Evolutionary conservation across 495 filamentous ascomycete species (phyloP), one percentile per base, ranked within the genome.

Genomic region (Neurospora tetrasperma): DNA sequence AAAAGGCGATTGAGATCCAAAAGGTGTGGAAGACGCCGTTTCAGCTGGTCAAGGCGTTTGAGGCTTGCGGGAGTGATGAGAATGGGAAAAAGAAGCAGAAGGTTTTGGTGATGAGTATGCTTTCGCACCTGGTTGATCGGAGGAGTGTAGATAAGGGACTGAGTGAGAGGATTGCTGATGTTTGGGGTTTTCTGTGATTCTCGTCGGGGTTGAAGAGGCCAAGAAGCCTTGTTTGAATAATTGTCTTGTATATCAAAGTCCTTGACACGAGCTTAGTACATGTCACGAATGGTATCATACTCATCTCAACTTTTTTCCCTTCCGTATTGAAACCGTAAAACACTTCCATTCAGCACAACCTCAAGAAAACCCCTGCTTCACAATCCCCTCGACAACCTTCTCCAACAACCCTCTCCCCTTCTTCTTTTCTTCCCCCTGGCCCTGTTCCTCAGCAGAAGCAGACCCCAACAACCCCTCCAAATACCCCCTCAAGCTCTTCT

Each of bases 401-500:
- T 97, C 91, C 81, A 98, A 78, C 69, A 96, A 84, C 0, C 88
- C 86, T 74, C 78, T 80, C 2, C 89, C 86, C 6, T 80, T 75
- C 39, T 88, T 85, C 23, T 86, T 85, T 42, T 81, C 83, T 71
- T 71, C 75, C 8, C 54, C 27, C 54, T 35, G 12, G 16, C 7
- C 31, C 27, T 27, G 11, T 6, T 8, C 23, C 2, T 27, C 27
- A 16, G 6, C 10, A 38, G 1, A 1, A 16, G 5, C 2, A 31
- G 54, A 66, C 1, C 54, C 54, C 54, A 66, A 27, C 40, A 80
- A 71, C 9, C 85, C 84, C 54, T 84, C 84, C 75, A 94, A 83
- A 73, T 92, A 92, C n/a, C 87, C 91, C 70, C 84, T 82, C 75
- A 93, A 90, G 73, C 92, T 94, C 89, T 98, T 99, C 89, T 98